These are phyloP conservation scores for Penicillium salamii DNA, from an alignment of 495 filamentous ascomycete genomes.

Conservation along the genomic window DNA sequence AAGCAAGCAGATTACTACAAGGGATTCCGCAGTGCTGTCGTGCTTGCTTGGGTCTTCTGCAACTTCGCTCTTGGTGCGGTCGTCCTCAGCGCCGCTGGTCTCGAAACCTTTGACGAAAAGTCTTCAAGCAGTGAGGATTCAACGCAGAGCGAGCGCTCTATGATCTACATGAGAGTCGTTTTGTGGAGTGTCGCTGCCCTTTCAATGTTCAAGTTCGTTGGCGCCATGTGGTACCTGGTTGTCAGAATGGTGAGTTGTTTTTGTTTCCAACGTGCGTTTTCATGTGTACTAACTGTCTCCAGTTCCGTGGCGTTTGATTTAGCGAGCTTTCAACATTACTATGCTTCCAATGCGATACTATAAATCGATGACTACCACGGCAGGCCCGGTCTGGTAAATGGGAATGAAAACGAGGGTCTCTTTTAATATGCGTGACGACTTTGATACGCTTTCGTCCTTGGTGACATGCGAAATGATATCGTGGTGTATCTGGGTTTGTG, in stretches of 20 bases:
- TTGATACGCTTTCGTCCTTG: conserved; percentile 3
- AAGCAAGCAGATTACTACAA: conserved; percentile 98
- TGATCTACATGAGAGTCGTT: conserved; percentile 87
- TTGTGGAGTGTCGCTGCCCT: conserved; percentile 90
- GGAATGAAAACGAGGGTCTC: conserved; percentile 8
- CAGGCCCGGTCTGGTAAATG: conserved; percentile 31
- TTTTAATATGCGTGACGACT: conserved; percentile 26
- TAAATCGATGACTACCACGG: conserved; percentile 26
- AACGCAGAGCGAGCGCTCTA: conserved; percentile 48
- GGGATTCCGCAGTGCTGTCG: conserved; percentile 86
- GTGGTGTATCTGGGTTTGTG: background rate
- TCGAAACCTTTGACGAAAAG: conserved; percentile 57
- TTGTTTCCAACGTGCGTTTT: background rate
- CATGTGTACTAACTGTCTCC: conserved; percentile 15
- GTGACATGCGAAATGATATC: conserved; percentile 7
- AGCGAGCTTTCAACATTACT: conserved; percentile 8
- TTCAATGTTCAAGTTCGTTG: conserved; percentile 84
- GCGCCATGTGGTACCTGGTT: conserved; percentile 92
- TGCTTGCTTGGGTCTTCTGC: conserved; percentile 93
- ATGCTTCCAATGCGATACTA: conserved; percentile 19
- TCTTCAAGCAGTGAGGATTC: conserved; percentile 33
- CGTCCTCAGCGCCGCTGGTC: conserved; percentile 80
- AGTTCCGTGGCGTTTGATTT: conserved; percentile 52
- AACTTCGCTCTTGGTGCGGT: conserved; percentile 88
- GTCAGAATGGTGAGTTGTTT: conserved; percentile 64